phyloP scores from a whole-genome alignment of 1,284 basidiomycete species.

The Agroathelia rolfsii region DNA sequence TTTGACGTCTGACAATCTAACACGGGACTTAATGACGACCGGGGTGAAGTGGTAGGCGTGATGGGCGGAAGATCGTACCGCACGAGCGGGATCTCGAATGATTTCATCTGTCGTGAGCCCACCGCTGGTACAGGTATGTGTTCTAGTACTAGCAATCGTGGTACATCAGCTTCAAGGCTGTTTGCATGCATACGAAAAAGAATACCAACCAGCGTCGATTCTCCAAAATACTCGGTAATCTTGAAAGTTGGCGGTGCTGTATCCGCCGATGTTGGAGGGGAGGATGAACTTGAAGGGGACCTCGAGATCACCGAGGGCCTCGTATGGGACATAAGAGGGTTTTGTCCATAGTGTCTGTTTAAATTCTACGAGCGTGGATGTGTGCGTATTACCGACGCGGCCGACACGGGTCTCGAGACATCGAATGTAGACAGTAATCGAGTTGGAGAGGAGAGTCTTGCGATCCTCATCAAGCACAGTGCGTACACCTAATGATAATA shows the following conservation, averaged over 20 bases:
- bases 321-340: slow-evolving; percentile 42
- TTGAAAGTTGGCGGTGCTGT: slow-evolving; percentile 62
- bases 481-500: slow-evolving; percentile 39
- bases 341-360: slow-evolving; percentile 59
- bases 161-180: slow-evolving; percentile 11
- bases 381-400: slow-evolving; percentile 42
- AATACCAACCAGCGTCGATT: slow-evolving; percentile 62
- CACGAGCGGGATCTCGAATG: slow-evolving; percentile 56
- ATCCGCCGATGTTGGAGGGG: slow-evolving; percentile 52
- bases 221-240: slow-evolving; percentile 75
- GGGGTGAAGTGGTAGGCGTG: slow-evolving; percentile 21
- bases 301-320: slow-evolving; percentile 52
- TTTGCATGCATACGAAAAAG: slow-evolving; percentile 1
- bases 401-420: slow-evolving; percentile 70
- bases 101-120: slow-evolving; percentile 54
- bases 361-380: slow-evolving; percentile 59
- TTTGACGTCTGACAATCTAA: slow-evolving; percentile 32
- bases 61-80: slow-evolving; percentile 48
- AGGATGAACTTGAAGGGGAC: slow-evolving; percentile 61
- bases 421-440: slow-evolving; percentile 56
- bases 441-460: slow-evolving; percentile 51
- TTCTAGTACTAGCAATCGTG: slow-evolving; percentile 41
- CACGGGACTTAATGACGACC: slow-evolving; percentile 19
- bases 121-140: slow-evolving; percentile 56
- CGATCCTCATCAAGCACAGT: slow-evolving; percentile 63